Conservation (phyloP, 108 stramenopile species). For the Fragilaria crotonensis region DNA sequence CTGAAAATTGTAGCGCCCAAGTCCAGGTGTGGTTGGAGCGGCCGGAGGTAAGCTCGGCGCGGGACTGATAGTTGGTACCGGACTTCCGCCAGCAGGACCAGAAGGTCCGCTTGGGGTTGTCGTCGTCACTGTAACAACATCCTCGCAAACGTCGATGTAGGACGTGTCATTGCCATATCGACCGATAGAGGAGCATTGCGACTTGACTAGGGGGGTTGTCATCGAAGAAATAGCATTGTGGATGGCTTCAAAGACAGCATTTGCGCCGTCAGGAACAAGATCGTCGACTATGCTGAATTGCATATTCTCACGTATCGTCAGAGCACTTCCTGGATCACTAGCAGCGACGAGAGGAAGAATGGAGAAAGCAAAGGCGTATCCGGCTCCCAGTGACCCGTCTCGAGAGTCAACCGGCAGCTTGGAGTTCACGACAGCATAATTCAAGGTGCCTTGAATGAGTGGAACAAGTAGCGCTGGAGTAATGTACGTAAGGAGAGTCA, state of each 20-base stretch:
- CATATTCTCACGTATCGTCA: constrained; percentile 17
- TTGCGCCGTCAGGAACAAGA: constrained; percentile 20
- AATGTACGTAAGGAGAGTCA: constrained; percentile 10
- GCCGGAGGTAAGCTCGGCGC: not conserved
- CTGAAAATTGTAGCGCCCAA: constrained; percentile 30
- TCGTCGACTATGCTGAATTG: constrained; percentile 14
- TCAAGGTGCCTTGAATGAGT: constrained; percentile 39
- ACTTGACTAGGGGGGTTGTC: not conserved
- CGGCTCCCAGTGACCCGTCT: constrained; percentile 15
- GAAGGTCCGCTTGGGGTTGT: not conserved
- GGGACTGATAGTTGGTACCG: not conserved
- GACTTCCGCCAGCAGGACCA: not conserved
- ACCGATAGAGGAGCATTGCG: constrained; percentile 9
- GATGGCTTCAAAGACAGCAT: constrained; percentile 26
- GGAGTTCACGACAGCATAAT: constrained; percentile 21
- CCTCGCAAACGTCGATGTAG: constrained; percentile 15
- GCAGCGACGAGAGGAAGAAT: constrained; percentile 29
- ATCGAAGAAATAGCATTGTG: constrained; percentile 15
- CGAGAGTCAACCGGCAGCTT: constrained; percentile 15
- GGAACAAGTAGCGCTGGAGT: constrained; percentile 28
- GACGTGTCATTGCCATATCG: constrained; percentile 7
- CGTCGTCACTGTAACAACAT: not conserved
- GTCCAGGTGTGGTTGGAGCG: constrained; percentile 9
- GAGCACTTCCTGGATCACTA: constrained; percentile 10
- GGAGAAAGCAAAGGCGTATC: constrained; percentile 19